phyloP scores from a whole-genome alignment of 257 asterid species.

The Solanum pinnatisectum region DNA sequence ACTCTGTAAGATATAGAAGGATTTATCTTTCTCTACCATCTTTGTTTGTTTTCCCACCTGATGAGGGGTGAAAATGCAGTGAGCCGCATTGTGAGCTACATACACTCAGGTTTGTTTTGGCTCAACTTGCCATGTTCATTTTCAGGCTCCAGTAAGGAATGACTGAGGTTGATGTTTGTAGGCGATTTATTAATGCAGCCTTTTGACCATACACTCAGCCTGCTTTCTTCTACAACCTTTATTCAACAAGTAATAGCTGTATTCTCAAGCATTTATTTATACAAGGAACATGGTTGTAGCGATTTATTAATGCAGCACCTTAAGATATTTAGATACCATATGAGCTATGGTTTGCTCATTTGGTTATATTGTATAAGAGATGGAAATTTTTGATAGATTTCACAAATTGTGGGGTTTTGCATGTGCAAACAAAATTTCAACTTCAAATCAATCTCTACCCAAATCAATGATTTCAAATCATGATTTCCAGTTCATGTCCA shows the following conservation, averaged over 20 bases:
- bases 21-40: background rate
- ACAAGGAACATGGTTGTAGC: background rate
- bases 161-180: background rate
- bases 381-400: background rate
- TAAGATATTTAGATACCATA: background rate
- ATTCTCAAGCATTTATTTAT: background rate
- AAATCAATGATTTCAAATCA: background rate
- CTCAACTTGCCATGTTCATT: background rate
- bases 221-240: no score
- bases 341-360: background rate
- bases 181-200: no score
- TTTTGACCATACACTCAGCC: no score
- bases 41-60: background rate
- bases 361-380: background rate
- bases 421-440: background rate
- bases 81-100: background rate
- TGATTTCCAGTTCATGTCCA: background rate
- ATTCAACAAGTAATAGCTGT: background rate
- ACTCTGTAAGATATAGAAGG: background rate
- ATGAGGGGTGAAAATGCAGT: background rate
- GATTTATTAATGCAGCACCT: background rate
- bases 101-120: background rate
- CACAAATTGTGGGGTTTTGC: background rate
- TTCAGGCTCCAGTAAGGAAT: background rate
- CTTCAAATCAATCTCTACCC: background rate